These are phyloP conservation scores for Pichia sp. DNA, from an alignment of 1,139 yeast genomes.

Conservation along the genomic window DNA sequence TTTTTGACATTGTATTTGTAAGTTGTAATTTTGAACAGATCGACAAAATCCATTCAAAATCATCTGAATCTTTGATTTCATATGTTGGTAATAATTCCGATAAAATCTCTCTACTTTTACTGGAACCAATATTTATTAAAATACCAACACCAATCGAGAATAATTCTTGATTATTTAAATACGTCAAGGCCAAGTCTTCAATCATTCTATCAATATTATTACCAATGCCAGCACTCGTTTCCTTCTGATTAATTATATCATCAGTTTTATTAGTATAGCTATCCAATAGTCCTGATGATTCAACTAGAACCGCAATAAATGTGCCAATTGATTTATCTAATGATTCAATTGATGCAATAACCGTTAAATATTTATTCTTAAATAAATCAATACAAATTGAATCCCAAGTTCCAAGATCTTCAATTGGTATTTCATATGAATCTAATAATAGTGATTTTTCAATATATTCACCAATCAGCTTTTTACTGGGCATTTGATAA, in stretches of 20 bases:
- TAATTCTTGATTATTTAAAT: constrained; percentile 42
- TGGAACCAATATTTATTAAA: constrained; percentile 33
- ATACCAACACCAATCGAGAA: constrained; percentile 67
- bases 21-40: constrained; percentile 43
- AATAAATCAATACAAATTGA: constrained; percentile 55
- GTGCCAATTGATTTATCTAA: constrained; percentile 67
- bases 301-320: constrained; percentile 55
- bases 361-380: constrained; percentile 51
- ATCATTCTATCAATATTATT: constrained; percentile 57
- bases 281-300: constrained; percentile 53
- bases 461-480: constrained; percentile 40
- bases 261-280: constrained; percentile 31
- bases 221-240: constrained; percentile 26
- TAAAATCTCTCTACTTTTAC: constrained; percentile 43
- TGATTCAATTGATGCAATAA: constrained; percentile 53
- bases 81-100: constrained; percentile 58
- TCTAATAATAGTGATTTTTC: constrained; percentile 16
- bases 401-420: constrained; percentile 42
- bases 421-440: constrained; percentile 17
- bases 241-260: constrained; percentile 8
- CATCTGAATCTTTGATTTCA: constrained; percentile 60
- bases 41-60: constrained; percentile 73
- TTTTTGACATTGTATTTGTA: constrained; percentile 46
- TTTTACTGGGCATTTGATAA: constrained; percentile 52
- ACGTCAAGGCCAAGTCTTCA: constrained; percentile 53